Evolutionary conservation across 2,329 filamentous ascomycete genomes (phyloP).

Genomic region (Microthyrium microscopicum): DNA sequence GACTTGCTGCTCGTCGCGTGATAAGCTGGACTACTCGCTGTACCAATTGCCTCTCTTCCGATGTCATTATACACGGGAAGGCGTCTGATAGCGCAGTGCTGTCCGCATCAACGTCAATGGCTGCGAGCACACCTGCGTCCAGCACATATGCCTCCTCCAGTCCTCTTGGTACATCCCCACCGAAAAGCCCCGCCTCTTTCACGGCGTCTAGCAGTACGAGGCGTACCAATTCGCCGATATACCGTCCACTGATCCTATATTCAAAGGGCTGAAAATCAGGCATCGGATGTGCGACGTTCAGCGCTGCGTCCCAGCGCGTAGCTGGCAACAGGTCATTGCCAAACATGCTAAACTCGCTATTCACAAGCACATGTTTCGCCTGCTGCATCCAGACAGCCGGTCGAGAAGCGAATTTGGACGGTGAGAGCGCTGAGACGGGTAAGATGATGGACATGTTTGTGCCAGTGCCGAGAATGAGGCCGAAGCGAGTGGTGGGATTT

Average conservation of each 20-base stretch:
- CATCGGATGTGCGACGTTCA: slow-evolving; percentile 38
- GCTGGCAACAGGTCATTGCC: slow-evolving; percentile 40
- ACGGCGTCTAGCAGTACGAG: slow-evolving; percentile 45
- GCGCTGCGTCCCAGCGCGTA: slow-evolving; percentile 43
- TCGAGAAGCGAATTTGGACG: slow-evolving; percentile 38
- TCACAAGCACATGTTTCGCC: slow-evolving; percentile 45
- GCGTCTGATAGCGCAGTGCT: not conserved
- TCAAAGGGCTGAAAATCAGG: slow-evolving; percentile 51
- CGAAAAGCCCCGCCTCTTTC: slow-evolving; percentile 36
- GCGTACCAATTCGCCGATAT: slow-evolving; percentile 46
- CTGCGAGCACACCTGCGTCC: slow-evolving; percentile 41
- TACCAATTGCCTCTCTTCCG: slow-evolving; percentile 39
- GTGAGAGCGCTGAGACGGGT: slow-evolving; percentile 35
- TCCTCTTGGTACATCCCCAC: slow-evolving; percentile 37
- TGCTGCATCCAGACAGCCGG: slow-evolving; percentile 37
- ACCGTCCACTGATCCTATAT: slow-evolving; percentile 46
- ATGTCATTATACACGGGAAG: not conserved
- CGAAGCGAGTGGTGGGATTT: slow-evolving; percentile 43
- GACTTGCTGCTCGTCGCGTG: slow-evolving; percentile 42
- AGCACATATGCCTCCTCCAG: slow-evolving; percentile 41
- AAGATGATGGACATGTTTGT: slow-evolving; percentile 49
- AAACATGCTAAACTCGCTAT: slow-evolving; percentile 52
- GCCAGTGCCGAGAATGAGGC: slow-evolving; percentile 47
- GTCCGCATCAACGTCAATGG: slow-evolving; percentile 29
- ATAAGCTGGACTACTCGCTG: slow-evolving; percentile 35